Evolutionary conservation across 495 filamentous ascomycete species (phyloP).

Genomic region (Evernia prunastri): DNA sequence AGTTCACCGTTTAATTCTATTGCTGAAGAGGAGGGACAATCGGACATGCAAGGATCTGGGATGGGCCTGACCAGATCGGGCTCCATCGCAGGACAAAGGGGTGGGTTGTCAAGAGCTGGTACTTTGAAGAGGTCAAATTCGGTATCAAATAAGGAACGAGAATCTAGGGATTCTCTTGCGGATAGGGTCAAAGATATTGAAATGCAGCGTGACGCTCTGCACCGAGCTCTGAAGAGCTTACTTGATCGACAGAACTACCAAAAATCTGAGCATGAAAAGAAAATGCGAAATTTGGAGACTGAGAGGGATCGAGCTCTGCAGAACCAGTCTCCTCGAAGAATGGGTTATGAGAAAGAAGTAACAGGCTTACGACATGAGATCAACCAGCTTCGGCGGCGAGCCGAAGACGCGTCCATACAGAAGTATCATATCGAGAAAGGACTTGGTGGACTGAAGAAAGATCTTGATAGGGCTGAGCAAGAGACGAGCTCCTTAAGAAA

Average conservation of each 20-base stretch:
- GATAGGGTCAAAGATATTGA: slow-evolving; percentile 91
- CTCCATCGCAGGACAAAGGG: slow-evolving; percentile 43
- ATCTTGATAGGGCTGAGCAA: slow-evolving; percentile 89
- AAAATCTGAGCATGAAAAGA: slow-evolving; percentile 71
- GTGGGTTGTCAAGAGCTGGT: slow-evolving; percentile 29
- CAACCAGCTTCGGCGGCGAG: slow-evolving; percentile 72
- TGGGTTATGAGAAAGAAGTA: slow-evolving; percentile 80
- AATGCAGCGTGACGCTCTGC: slow-evolving; percentile 85
- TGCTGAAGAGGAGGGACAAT: slow-evolving; percentile 49
- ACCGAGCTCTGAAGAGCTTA: slow-evolving; percentile 75
- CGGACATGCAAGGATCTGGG: slow-evolving; percentile 30
- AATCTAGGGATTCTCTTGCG: slow-evolving; percentile 62
- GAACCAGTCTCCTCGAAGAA: slow-evolving; percentile 58
- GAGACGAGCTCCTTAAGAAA: slow-evolving; percentile 76
- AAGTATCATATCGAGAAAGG: slow-evolving; percentile 97
- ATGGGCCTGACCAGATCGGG: slow-evolving; percentile 54
- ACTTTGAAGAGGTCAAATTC: slow-evolving; percentile 52
- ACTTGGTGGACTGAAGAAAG: slow-evolving; percentile 88
- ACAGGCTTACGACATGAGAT: slow-evolving; percentile 73
- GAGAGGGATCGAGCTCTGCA: slow-evolving; percentile 69
- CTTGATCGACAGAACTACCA: slow-evolving; percentile 82
- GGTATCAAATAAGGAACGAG: slow-evolving; percentile 52
- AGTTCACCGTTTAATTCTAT: slow-evolving; percentile 54
- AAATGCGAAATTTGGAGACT: slow-evolving; percentile 62
- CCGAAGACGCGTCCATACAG: slow-evolving; percentile 91